Percentiles rank a stretch among this genome's conserved stretches.
Evolutionary conservation across 805 yeast genomes (phyloP).

Genomic region (Trichomonascus vanleenenianus): DNA sequence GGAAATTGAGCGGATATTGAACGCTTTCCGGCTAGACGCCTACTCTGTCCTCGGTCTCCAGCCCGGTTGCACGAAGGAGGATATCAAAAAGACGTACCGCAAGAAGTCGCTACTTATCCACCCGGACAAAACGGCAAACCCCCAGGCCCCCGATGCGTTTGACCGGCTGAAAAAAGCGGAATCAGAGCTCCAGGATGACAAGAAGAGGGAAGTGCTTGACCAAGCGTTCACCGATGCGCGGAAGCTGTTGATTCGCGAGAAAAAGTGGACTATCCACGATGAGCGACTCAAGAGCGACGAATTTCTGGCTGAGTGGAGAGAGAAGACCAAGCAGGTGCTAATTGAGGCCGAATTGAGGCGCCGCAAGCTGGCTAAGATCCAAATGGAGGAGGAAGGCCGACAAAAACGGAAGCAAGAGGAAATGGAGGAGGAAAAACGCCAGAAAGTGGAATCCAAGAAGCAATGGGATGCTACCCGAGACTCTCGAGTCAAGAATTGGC

Average conservation of each 20-base stretch:
- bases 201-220: conserved; percentile 36
- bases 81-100: conserved; percentile 43
- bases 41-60: conserved; percentile 45
- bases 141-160: conserved; percentile 57
- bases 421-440: conserved; percentile 28
- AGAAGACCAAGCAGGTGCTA: conserved; percentile 35
- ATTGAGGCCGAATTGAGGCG: conserved; percentile 40
- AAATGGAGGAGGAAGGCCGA: conserved; percentile 35
- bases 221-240: conserved; percentile 40
- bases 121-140: conserved; percentile 55
- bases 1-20: conserved; percentile 50
- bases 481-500: conserved; percentile 51
- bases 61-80: conserved; percentile 34
- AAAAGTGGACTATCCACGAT: conserved; percentile 33
- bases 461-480: conserved; percentile 60
- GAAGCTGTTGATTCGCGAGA: conserved; percentile 30
- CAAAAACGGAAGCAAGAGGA: conserved; percentile 30
- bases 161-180: conserved; percentile 52
- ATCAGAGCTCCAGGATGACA: conserved; percentile 32
- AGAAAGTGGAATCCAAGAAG: conserved; percentile 33
- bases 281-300: conserved; percentile 30
- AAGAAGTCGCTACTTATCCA: conserved; percentile 57
- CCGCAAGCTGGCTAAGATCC: conserved; percentile 36
- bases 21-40: conserved; percentile 42
- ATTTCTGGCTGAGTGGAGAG: conserved; percentile 36